Evolutionary conservation across 345 rosid genomes (phyloP).

Genomic region (Rhodomyrtus tomentosa): DNA sequence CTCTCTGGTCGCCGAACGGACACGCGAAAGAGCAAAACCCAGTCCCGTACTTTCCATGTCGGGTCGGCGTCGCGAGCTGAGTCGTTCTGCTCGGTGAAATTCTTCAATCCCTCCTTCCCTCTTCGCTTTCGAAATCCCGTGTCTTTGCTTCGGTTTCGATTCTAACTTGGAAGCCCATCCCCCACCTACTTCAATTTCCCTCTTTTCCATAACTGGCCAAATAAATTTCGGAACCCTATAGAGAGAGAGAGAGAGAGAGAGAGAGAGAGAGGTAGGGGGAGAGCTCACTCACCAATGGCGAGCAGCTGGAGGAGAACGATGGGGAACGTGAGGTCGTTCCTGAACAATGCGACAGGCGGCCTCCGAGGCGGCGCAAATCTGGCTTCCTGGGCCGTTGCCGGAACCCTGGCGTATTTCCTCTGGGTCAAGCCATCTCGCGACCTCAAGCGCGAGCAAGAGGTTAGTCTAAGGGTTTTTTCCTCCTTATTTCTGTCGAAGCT

Average conservation of each 20-base stretch:
- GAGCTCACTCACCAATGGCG: conserved; percentile 12
- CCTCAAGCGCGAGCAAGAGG: conserved; percentile 76
- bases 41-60: neutral
- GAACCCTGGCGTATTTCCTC: conserved; percentile 81
- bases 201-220: neutral
- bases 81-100: neutral
- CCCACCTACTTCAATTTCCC: neutral
- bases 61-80: neutral
- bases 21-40: neutral
- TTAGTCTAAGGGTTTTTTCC: neutral
- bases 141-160: neutral
- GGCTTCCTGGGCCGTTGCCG: conserved; percentile 91
- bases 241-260: neutral
- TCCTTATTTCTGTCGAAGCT: neutral
- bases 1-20: neutral
- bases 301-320: conserved; percentile 53
- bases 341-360: conserved; percentile 81
- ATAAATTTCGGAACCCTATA: neutral
- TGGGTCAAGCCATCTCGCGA: conserved; percentile 94
- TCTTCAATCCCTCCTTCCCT: neutral
- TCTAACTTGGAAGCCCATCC: neutral
- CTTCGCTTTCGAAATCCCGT: neutral
- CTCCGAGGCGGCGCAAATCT: conserved; percentile 58
- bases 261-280: neutral
- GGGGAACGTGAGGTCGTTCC: conserved; percentile 59